Percentiles rank a stretch among this genome's conserved stretches.
Evolutionary conservation across 352 stramenopile species (phyloP).

Genomic region (Phytophthora agathidicida): DNA sequence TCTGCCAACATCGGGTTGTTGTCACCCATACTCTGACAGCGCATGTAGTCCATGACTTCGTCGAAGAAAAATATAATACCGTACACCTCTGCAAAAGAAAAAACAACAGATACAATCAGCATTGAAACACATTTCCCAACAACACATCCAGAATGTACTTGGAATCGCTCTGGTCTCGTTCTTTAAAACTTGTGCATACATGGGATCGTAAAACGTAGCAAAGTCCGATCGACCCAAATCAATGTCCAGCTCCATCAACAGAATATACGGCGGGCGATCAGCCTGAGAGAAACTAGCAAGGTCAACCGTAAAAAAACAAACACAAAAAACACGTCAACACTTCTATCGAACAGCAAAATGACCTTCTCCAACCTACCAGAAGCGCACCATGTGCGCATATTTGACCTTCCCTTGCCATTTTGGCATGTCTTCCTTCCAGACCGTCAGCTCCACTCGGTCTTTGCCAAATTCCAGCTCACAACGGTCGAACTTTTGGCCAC

Average conservation of each 20-base stretch:
- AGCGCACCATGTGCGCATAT: conserved; percentile 48
- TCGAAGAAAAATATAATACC: conserved; percentile 74
- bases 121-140: neutral
- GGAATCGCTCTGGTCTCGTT: conserved; percentile 19
- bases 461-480: conserved; percentile 43
- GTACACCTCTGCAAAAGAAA: conserved; percentile 53
- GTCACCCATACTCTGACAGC: conserved; percentile 66
- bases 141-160: conserved; percentile 34
- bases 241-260: conserved; percentile 56
- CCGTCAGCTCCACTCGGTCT: conserved; percentile 35
- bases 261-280: conserved; percentile 50
- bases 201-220: conserved; percentile 60
- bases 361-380: conserved; percentile 31
- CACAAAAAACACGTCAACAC: neutral
- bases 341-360: neutral
- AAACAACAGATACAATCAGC: neutral
- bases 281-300: conserved; percentile 36
- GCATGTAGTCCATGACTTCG: conserved; percentile 59
- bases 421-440: conserved; percentile 34
- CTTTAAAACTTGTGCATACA: conserved; percentile 52
- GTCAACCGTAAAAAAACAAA: neutral
- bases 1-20: conserved; percentile 35
- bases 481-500: conserved; percentile 43
- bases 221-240: conserved; percentile 38
- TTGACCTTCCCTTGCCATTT: conserved; percentile 41